Conservation (phyloP, 129 eudicot genomes). For the Chrysanthemum lavandulifolium region DNA sequence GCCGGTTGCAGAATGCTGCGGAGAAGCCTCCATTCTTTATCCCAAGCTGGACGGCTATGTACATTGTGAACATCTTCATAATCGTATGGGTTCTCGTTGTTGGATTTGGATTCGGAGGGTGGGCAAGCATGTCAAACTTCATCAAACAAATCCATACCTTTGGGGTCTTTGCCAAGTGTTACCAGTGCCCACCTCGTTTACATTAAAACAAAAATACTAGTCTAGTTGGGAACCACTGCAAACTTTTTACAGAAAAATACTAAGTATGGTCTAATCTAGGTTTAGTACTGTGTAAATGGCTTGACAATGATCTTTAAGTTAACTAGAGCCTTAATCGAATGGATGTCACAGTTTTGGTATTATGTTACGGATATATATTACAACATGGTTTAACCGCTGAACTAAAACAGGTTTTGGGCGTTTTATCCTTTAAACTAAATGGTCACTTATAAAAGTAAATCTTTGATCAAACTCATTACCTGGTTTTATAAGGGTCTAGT, state of each 20-base stretch:
- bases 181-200: constrained; percentile 46
- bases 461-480: too few relatives aligned
- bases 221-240: not conserved
- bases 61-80: constrained; percentile 47
- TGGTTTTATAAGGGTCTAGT: too few relatives aligned
- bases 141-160: constrained; percentile 61
- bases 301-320: constrained; percentile 3
- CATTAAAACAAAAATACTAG: too few relatives aligned
- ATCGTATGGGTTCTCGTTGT: constrained; percentile 56
- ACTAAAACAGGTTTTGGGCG: too few relatives aligned
- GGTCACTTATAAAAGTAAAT: too few relatives aligned
- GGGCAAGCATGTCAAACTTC: constrained; percentile 73
- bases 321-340: not conserved
- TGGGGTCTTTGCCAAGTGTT: constrained; percentile 70
- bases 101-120: constrained; percentile 74
- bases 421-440: too few relatives aligned
- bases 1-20: constrained; percentile 53
- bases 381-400: too few relatives aligned
- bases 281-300: constrained; percentile 7
- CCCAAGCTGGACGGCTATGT: constrained; percentile 64
- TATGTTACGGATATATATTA: not conserved
- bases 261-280: constrained; percentile 12
- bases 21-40: constrained; percentile 71
- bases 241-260: not conserved
- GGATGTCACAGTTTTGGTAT: constrained; percentile 15